Conservation (phyloP, 2,329 filamentous ascomycete genomes). For the Colletotrichum sp. region DNA sequence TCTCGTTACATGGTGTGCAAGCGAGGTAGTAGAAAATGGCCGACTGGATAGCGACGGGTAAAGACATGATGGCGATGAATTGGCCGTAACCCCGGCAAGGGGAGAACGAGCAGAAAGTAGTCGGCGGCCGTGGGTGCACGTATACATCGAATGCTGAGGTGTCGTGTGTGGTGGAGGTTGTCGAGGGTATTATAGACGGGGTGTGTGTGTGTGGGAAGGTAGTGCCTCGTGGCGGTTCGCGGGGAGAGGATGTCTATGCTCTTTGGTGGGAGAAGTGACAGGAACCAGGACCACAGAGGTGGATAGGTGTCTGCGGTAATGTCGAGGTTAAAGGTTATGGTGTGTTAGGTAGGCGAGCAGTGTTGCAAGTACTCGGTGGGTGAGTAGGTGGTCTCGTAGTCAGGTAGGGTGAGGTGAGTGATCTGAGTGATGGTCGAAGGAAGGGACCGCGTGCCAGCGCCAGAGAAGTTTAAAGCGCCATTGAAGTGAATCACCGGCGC, state of each 20-base stretch:
- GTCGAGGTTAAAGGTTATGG: not conserved
- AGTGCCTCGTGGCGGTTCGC: slow-evolving; percentile 1
- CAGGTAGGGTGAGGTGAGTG: not conserved
- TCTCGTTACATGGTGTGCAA: slow-evolving; percentile 79
- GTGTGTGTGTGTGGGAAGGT: not conserved
- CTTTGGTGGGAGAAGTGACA: not conserved
- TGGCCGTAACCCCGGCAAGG: slow-evolving; percentile 14
- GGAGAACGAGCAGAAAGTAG: not conserved
- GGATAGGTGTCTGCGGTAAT: not conserved
- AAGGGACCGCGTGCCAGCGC: slow-evolving; percentile 17
- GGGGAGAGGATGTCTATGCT: not conserved
- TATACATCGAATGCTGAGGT: slow-evolving; percentile 7
- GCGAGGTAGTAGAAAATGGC: slow-evolving; percentile 79
- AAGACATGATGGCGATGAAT: slow-evolving; percentile 43
- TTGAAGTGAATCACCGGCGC: slow-evolving; percentile 18
- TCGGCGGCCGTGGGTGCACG: not conserved
- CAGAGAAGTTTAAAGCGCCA: slow-evolving; percentile 19
- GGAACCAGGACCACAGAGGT: not conserved
- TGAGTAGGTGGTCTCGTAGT: not conserved
- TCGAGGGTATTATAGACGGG: slow-evolving; percentile 2
- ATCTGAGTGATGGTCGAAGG: not conserved
- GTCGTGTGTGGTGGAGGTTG: not conserved
- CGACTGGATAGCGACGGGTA: slow-evolving; percentile 71
- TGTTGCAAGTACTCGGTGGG: not conserved
- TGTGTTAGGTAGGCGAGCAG: not conserved